Base-by-base conservation (phyloP, 1,284 basidiomycete species). In the Stereum hirsutum region DNA sequence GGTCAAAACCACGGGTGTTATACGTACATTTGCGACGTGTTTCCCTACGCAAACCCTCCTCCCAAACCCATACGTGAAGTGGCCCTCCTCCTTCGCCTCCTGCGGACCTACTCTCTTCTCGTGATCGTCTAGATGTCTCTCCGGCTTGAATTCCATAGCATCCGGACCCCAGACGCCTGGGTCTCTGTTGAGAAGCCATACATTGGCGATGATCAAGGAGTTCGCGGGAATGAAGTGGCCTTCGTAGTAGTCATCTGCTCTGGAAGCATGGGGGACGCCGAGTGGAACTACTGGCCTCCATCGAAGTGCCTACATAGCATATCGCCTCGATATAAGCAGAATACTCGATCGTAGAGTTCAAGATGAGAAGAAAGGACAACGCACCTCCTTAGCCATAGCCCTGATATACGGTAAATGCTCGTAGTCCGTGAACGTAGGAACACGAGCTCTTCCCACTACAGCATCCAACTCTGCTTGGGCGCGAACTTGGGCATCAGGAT, bases 161-260 rank as follows among this genome's bases (percentile, higher is more conserved):
- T 45, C 37, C n/a, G 26, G 25, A 6, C 39, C 39, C 23, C 30
- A 42, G 20, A 38, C 19, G 8, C 30, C 35, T 11, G 38, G 38
- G 28, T 40, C 43, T 21, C n/a, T 15, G n/a, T 40, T 39, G 27
- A 38, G 24, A 12, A 21, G 12, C 52, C 45, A 49, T 2, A 43
- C 21, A 31, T 54, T 55, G 7, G 38, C 31, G 6, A 52, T 26
- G 4, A 54, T 32, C 14, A 49, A 32, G 2, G 55, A 42, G 4
- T 49, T 51, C 25, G 48, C 50, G 1, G 56, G 56, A n/a, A 57
- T 55, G 25, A 48, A 45, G 23, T 48, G 50, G 2, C 54, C 54
- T 10, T 49, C 41, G 17, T 52, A 57, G 5, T 41, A 38, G 33
- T 52, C 49, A 28, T 54, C 55, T 25, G 45, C 28, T 20, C 41